phyloP scores from a whole-genome alignment of 768 basidiomycete genomes.

The Antrodiella citrinella region DNA sequence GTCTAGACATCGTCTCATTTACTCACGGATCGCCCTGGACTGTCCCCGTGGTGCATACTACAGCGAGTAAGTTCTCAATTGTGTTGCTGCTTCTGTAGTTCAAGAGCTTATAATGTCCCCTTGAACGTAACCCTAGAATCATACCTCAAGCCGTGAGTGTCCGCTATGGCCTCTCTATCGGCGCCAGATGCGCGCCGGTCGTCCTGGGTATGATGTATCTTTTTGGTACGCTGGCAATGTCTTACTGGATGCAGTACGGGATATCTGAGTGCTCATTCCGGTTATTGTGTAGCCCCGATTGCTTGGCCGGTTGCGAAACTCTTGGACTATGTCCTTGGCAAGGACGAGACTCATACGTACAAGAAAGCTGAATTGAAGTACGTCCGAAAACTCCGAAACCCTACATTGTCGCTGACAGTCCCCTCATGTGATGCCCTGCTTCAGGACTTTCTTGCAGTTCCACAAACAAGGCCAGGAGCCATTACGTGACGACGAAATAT shows the following conservation, averaged over 20 bases:
- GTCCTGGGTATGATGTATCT: conserved; percentile 44
- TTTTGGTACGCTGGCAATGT: conserved; percentile 27
- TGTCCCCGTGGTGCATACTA: conserved; percentile 19
- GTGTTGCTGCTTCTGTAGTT: background rate
- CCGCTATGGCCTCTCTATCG: conserved; percentile 50
- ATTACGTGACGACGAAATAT: conserved; percentile 73
- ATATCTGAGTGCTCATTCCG: too few species aligned
- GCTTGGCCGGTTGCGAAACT: conserved; percentile 58
- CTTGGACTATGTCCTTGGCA: conserved; percentile 76
- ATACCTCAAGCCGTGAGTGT: conserved; percentile 70
- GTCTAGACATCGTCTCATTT: background rate
- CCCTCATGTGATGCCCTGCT: background rate
- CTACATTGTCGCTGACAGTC: background rate
- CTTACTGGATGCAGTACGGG: background rate
- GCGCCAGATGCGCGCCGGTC: conserved; percentile 42
- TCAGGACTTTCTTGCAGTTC: conserved; percentile 65
- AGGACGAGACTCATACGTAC: conserved; percentile 64
- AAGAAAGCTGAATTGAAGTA: conserved; percentile 57
- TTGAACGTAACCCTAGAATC: conserved; percentile 32
- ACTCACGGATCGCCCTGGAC: background rate
- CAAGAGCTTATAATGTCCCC: background rate
- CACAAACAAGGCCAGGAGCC: conserved; percentile 73
- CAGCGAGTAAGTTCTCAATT: conserved; percentile 28
- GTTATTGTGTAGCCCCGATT: conserved; percentile 33
- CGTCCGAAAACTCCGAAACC: background rate